Conservation (phyloP, 208 protist species). For the Acanthamoeba healyi region DNA sequence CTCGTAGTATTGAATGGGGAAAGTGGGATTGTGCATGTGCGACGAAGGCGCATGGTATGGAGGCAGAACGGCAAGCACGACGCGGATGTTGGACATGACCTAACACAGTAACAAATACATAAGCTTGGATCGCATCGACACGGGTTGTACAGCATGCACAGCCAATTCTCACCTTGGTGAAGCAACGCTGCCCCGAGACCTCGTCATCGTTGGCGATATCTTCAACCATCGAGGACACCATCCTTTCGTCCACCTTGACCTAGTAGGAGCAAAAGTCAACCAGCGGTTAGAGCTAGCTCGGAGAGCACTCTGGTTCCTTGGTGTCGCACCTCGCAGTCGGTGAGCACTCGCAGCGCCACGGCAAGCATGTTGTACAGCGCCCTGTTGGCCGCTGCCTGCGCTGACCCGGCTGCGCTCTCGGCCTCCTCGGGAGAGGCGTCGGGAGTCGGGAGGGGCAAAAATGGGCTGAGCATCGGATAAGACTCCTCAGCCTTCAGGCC, state of each 20-base stretch:
- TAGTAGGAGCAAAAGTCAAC: neutral
- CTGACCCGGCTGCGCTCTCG: neutral
- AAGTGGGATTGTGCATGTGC: conserved; percentile 36
- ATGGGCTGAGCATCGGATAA: conserved; percentile 52
- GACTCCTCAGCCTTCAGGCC: conserved; percentile 27
- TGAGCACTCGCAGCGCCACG: conserved; percentile 28
- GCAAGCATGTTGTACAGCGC: conserved; percentile 70
- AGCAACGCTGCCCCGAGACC: conserved; percentile 43
- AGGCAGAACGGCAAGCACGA: conserved; percentile 66
- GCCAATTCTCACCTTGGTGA: conserved; percentile 35
- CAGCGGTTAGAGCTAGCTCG: neutral
- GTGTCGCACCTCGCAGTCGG: conserved; percentile 50
- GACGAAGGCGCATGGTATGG: conserved; percentile 29
- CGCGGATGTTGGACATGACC: conserved; percentile 70
- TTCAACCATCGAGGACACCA: neutral
- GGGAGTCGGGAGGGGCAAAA: conserved; percentile 18
- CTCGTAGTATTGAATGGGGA: conserved; percentile 66
- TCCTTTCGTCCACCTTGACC: conserved; percentile 30
- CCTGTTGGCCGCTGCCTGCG: conserved; percentile 26
- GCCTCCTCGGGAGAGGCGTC: conserved; percentile 27
- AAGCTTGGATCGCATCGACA: too few species aligned
- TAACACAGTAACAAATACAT: neutral
- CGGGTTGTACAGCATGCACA: neutral
- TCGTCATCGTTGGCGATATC: neutral
- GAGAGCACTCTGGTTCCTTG: too few species aligned